phyloP scores from a whole-genome alignment of 345 rosid genomes.

The Dimocarpus longan region DNA sequence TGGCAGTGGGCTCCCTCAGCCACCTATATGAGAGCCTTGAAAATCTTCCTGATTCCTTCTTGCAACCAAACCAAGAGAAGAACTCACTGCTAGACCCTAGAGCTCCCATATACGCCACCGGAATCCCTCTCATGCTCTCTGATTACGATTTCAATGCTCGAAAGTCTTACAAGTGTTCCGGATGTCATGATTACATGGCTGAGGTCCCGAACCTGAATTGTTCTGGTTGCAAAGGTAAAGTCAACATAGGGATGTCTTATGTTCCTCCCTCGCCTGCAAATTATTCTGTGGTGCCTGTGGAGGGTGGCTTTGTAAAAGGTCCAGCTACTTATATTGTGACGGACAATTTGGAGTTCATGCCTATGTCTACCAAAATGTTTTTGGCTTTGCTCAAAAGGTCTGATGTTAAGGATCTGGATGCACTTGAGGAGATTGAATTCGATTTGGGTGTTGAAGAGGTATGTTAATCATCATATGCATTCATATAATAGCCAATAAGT shows the following conservation, averaged over 20 bases:
- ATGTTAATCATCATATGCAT: not conserved
- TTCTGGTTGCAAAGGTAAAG: not conserved
- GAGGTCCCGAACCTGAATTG: not conserved
- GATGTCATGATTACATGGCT: not conserved
- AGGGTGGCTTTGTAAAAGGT: not conserved
- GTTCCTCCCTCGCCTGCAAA: not conserved
- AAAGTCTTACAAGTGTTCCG: no score
- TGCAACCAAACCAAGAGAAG: no score
- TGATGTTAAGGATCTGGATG: constrained; percentile 18
- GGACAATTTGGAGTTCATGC: constrained; percentile 18
- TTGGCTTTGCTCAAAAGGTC: constrained; percentile 20
- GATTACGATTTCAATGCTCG: no score
- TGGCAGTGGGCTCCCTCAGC: no score
- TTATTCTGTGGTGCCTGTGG: no score
- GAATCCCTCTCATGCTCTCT: no score
- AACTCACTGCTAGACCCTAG: no score
- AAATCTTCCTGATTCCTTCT: no score
- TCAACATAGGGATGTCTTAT: not conserved
- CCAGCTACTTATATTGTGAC: constrained; percentile 4
- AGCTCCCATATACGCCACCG: no score
- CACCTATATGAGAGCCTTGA: no score
- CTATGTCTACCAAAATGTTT: constrained; percentile 18
- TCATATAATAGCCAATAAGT: no score
- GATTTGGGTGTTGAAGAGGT: constrained; percentile 27
- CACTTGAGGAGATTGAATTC: constrained; percentile 10